phyloP scores from a whole-genome alignment of 495 filamentous ascomycete genomes.

The Xylaria sp. region DNA sequence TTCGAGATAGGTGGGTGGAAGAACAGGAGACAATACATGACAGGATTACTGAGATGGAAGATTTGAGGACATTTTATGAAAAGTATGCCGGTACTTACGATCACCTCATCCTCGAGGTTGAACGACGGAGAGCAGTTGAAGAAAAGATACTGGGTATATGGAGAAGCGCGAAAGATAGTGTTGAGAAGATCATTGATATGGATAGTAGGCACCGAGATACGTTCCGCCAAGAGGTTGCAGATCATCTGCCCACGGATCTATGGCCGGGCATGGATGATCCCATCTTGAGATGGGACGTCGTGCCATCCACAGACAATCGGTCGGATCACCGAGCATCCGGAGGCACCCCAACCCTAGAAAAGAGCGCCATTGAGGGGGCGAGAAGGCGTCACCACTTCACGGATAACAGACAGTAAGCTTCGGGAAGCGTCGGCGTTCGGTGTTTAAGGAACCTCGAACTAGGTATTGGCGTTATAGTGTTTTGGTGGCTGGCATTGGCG shows the following conservation, averaged over 20 bases:
- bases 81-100: conserved; percentile 85
- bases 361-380: conserved; percentile 38
- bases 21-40: conserved; percentile 71
- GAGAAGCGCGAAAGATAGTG: conserved; percentile 73
- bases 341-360: conserved; percentile 33
- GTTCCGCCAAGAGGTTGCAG: conserved; percentile 83
- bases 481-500: conserved; percentile 7
- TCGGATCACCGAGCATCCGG: conserved; percentile 17
- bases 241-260: conserved; percentile 86
- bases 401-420: conserved; percentile 16
- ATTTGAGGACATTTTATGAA: conserved; percentile 78
- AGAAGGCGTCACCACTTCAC: conserved; percentile 23
- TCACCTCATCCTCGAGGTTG: conserved; percentile 80
- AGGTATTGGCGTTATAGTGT: background rate
- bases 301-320: conserved; percentile 41
- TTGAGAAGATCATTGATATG: conserved; percentile 76
- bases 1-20: conserved; percentile 75
- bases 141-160: conserved; percentile 75
- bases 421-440: background rate
- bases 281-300: conserved; percentile 51
- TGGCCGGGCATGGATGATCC: conserved; percentile 73
- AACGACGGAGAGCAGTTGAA: conserved; percentile 71
- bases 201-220: conserved; percentile 77
- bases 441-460: background rate
- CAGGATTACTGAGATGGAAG: conserved; percentile 75